Evolutionary conservation across 2,329 filamentous ascomycete genomes (phyloP), one percentile per base, ranked within the genome.

Genomic region (Scytalidium lignicola): DNA sequence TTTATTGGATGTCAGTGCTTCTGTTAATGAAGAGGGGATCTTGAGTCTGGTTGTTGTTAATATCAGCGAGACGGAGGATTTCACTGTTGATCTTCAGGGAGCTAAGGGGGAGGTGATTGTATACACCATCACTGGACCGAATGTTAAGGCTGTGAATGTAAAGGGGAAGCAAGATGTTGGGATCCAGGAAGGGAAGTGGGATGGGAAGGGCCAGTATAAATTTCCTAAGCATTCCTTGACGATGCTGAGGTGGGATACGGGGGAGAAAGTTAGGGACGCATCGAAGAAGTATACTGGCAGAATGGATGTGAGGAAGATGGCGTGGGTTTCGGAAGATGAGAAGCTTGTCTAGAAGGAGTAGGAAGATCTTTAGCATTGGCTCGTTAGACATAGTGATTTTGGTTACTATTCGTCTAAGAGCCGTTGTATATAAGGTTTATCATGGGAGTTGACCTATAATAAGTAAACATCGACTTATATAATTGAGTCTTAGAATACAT

Each of bases 21-120:
- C 75, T 2, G 57, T 84, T 4, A 72, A 75, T 42, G 74, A 71
- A 29, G 80, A 73, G 21, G 86, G 85, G 0, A 76, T 71, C 46
- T 72, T 85, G 1, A 85, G 74, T 54, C 58, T 92, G 54, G 86
- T 79, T 2, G 86, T 91, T 1, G 85, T 90, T 15, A 93, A 93
- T 63, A 76, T 89, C 23, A 74, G 76, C 52, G 80, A 85, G 53
- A 73, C 75, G 8, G 72, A 76, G 53, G 78, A 75, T 49, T 82
- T 85, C 47, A 73, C 78, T 52, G 79, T 79, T 0, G 71, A 77
- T 41, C 56, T 90, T n/a, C 72, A 76, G 39, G 85, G 85, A 0
- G 63, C 81, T 0, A 72, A 70, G 0, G 69, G 67, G 1, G 67
- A 74, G 1, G 78, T 87, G 0, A 60, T 78, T 22, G 81, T 88